Evolutionary conservation across 148 eudicot genomes (phyloP), one percentile per base, ranked within the genome.

Genomic region (Fagopyrum esculentum): DNA sequence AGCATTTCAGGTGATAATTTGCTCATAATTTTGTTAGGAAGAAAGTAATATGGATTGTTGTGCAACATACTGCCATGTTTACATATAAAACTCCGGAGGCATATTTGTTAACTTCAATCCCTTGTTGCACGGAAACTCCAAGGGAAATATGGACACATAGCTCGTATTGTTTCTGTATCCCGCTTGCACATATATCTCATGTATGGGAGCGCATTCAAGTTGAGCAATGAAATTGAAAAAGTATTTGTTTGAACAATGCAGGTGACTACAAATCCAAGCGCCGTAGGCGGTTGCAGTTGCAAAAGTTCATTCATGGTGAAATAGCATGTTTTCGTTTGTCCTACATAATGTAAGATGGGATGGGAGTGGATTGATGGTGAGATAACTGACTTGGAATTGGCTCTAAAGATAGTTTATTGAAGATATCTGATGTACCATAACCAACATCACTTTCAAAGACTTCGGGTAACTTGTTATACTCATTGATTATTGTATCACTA

Each of bases 201-300:
- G 22, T 17, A 6, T 6, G 43, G 69, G 26, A 22, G 13, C 6
- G 2, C 69, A 9, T 11, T 10, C 69, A 29, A 63, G 16, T 3
- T 30, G 7, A 63, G 69, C 45, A 30, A 30, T 63, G 45, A 30
- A 30, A 63, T 29, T 63, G 43, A 63, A 63, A 11, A 19, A 46
- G 16, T 43, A 45, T 46, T 22, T 71, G 12, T 44, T 80, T 47
- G 4, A 74, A 74, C 71, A 40, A 61, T 84, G 85, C 89, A 93
- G 97, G 98, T 93, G 73, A 71, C 87, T n/a, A 77, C 86, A 72
- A 93, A 93, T 85, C 98, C 97, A 74, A 92, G 97, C 80, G 97
- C 97, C 61, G 91, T 92, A 30, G 95, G 97, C 78, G 97, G 97
- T 30, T 92, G 97, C 81, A 87, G 97, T 75, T 92, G 97, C 80